These are phyloP conservation scores for Knoxdaviesia proteae DNA, from an alignment of 2,329 filamentous ascomycete species.

Conservation along the genomic window DNA sequence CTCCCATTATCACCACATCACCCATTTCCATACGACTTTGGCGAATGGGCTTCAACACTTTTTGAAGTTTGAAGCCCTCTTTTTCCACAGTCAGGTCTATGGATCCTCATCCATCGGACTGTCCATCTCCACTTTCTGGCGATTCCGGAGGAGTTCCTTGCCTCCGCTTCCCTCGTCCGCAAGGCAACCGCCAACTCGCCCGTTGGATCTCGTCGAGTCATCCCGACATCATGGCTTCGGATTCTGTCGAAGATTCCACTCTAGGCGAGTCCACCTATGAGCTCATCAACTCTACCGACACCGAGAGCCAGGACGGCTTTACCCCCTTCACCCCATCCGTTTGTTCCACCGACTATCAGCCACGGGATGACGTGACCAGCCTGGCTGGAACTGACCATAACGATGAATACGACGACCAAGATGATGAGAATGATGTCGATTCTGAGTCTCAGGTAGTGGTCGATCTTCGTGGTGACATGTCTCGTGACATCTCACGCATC, in stretches of 20 bases:
- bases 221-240: conserved; percentile 31
- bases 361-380: conserved; percentile 30
- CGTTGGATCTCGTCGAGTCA: conserved; percentile 38
- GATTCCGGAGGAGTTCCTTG: conserved; percentile 14
- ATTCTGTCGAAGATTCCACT: conserved; percentile 13
- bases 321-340: conserved; percentile 21
- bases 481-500: too few species aligned
- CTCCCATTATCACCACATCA: too few species aligned
- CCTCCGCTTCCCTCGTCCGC: conserved; percentile 34
- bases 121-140: conserved; percentile 1
- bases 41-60: too few species aligned
- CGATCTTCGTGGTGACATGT: too few species aligned
- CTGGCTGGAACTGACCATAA: conserved; percentile 26
- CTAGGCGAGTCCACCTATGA: conserved; percentile 33
- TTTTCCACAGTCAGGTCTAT: too few species aligned
- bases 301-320: conserved; percentile 30
- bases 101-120: background rate
- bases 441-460: conserved; percentile 11
- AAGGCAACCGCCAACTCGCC: conserved; percentile 32
- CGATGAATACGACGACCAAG: conserved; percentile 20
- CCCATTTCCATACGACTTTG: too few species aligned
- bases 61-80: too few species aligned
- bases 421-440: conserved; percentile 20
- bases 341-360: conserved; percentile 25
- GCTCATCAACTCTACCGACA: conserved; percentile 30